Evolutionary conservation across 148 eudicot genomes (phyloP).

Genomic region (Polygonum aviculare): DNA sequence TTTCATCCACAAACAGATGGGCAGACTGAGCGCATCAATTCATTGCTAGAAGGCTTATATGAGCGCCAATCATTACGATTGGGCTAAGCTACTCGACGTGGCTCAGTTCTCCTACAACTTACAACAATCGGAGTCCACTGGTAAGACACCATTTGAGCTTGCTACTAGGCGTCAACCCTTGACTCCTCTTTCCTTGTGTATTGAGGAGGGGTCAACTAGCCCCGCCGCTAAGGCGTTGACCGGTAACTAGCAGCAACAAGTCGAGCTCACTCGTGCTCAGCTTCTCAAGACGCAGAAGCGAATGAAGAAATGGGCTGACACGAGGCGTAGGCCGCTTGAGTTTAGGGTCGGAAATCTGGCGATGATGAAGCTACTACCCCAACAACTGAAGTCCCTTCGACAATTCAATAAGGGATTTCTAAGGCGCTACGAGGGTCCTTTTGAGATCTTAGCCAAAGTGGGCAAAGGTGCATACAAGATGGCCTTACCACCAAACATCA

Average conservation of each 20-base stretch:
- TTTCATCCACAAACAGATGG: background rate
- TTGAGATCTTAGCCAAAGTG: background rate
- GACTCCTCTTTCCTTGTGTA: background rate
- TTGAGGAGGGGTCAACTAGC: background rate
- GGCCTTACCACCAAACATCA: background rate
- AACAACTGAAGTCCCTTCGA: background rate
- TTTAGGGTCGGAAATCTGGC: constrained; percentile 7
- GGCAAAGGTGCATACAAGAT: background rate
- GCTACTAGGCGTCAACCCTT: too few species aligned
- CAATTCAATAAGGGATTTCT: constrained; percentile 7
- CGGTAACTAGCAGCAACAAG: background rate
- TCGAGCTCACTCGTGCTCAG: background rate
- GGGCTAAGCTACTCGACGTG: constrained; percentile 6
- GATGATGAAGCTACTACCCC: constrained; percentile 3
- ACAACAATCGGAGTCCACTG: constrained; percentile 12
- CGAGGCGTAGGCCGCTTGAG: background rate
- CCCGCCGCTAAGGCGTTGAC: background rate
- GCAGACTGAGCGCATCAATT: constrained; percentile 14
- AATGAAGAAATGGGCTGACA: constrained; percentile 15
- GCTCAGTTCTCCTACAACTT: constrained; percentile 2
- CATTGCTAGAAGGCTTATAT: background rate
- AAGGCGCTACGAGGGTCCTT: constrained; percentile 12
- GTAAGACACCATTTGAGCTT: constrained; percentile 12
- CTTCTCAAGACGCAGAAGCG: background rate
- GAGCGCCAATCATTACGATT: constrained; percentile 1